A percentile compares a stretch with the other conserved stretches of the same genome.
These are phyloP conservation scores for Serendipita sp. DNA, from an alignment of 768 basidiomycete genomes.

Conservation along the genomic window DNA sequence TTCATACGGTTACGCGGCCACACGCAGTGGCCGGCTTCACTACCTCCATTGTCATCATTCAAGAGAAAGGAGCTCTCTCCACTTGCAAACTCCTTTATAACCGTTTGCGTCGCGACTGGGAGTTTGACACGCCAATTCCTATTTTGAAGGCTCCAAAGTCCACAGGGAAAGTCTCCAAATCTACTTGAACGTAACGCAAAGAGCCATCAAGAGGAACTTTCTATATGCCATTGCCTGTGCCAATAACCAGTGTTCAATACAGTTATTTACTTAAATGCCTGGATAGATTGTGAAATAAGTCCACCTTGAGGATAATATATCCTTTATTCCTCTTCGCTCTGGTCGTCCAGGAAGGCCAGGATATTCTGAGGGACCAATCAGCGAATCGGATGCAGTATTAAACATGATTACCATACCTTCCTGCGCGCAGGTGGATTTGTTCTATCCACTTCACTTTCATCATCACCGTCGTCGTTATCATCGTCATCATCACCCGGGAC, in stretches of 20 bases:
- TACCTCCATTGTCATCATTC: constrained; percentile 47
- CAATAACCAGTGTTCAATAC: too few relatives aligned
- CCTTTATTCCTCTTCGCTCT: constrained; percentile 44
- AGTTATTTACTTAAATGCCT: too few relatives aligned
- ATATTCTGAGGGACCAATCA: constrained; percentile 40
- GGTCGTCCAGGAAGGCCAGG: constrained; percentile 52
- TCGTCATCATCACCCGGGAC: constrained; percentile 15
- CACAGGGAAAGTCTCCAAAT: neutral
- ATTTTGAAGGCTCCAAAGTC: neutral
- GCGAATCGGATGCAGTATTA: constrained; percentile 14
- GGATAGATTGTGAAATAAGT: too few relatives aligned
- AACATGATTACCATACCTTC: constrained; percentile 22
- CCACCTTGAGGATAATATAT: too few relatives aligned
- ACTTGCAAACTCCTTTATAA: constrained; percentile 62
- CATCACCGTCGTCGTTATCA: neutral
- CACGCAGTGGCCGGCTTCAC: constrained; percentile 31
- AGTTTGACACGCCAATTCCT: constrained; percentile 28
- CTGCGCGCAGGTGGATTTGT: constrained; percentile 20
- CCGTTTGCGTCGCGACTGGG: constrained; percentile 54
- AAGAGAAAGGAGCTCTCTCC: constrained; percentile 77
- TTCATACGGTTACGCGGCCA: constrained; percentile 28
- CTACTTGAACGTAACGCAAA: neutral
- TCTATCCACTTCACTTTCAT: constrained; percentile 18
- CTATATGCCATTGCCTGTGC: too few relatives aligned
- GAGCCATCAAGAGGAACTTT: neutral